Conservation (phyloP, 768 basidiomycete genomes). For the Epithele typhae region DNA sequence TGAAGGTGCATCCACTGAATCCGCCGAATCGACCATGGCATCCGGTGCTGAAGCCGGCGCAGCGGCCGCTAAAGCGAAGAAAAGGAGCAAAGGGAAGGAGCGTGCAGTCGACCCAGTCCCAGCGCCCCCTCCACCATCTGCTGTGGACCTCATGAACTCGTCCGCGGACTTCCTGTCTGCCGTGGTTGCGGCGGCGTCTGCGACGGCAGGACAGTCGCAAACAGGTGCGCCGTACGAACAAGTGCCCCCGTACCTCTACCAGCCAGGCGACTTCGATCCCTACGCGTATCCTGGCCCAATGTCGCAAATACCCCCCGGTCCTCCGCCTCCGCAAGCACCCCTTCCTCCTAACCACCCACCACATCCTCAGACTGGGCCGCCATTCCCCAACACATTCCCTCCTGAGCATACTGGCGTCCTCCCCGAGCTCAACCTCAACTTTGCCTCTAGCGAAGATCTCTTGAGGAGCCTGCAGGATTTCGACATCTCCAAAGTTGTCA, state of each 20-base stretch:
- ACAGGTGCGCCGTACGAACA: constrained; percentile 17
- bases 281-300: constrained; percentile 22
- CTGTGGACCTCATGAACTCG: constrained; percentile 35
- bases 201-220: constrained; percentile 30
- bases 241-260: constrained; percentile 26
- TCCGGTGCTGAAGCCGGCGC: no score
- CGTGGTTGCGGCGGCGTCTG: constrained; percentile 62
- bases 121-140: constrained; percentile 1
- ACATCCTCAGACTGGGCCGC: constrained; percentile 16
- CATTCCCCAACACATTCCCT: constrained; percentile 20
- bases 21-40: no score
- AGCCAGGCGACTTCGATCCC: constrained; percentile 25
- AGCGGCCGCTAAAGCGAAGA: constrained; percentile 27
- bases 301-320: constrained; percentile 5
- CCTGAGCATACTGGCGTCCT: constrained; percentile 18
- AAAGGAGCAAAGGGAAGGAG: constrained; percentile 33
- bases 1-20: no score
- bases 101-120: constrained; percentile 25
- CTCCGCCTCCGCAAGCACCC: constrained; percentile 29
- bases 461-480: constrained; percentile 69
- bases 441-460: constrained; percentile 67
- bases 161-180: constrained; percentile 60
- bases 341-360: constrained; percentile 21
- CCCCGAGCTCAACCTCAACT: constrained; percentile 36
- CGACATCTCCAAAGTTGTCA: constrained; percentile 67